Evolutionary conservation across 1,284 basidiomycete genomes (phyloP), one percentile per base, ranked within the genome.

Genomic region (Vanrija pseudolonga): DNA sequence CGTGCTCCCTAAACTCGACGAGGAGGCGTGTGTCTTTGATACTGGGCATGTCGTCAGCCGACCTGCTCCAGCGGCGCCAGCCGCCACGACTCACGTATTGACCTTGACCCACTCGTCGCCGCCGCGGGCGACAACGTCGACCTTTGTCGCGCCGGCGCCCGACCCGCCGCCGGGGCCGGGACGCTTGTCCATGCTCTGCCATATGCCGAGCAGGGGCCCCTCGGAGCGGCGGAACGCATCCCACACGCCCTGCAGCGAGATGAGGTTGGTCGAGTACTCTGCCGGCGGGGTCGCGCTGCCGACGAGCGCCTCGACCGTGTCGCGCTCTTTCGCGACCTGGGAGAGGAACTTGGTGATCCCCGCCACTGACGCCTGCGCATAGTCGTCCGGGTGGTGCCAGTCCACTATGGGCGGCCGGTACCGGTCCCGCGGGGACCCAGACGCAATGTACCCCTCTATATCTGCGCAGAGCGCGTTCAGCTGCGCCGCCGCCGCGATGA

Each of bases 51-150:
- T 9, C 20, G 15, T 9, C 20, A 12, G 26, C 4, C 22, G 15
- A n/a, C 3, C 24, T 32, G 44, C n/a, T n/a, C n/a, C n/a, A n/a
- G n/a, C n/a, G n/a, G n/a, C n/a, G n/a, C 7, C n/a, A 19, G 17
- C 8, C 23, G 12, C 22, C 6, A 24, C 47, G 32, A 26, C 86
- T 69, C 64, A 90, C 89, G 89, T 91, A 75, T 91, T 92, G 36
- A 92, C 82, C 62, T 89, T 82, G 42, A 90, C 84, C 90, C 89
- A 93, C 7, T 79, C 77, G 24, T 80, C 78, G 0, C 89, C 89
- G 47, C 84, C 82, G 26, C 87, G 49, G 82, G 85, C 84, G 14
- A 91, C 84, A 6, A 92, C 80, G 66, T 93, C 90, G 0, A 92
- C 84, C 51, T 72, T 71, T 28, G 64, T 60, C 37, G 18, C 42